These are phyloP conservation scores for Populus hybrid DNA, from an alignment of 441 rosid genomes.

Conservation along the genomic window DNA sequence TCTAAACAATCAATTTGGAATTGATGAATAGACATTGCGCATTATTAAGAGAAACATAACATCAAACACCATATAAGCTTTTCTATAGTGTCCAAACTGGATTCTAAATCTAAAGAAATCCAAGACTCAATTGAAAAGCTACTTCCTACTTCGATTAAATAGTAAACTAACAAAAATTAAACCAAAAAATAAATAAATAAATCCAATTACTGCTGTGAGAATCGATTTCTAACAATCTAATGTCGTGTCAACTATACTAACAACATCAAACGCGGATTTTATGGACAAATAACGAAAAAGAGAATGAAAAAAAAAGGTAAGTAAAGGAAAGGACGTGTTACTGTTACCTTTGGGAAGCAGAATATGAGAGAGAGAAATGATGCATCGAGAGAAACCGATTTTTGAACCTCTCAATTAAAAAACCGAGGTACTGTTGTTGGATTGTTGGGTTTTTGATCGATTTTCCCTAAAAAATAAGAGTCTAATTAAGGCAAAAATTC, in stretches of 20 bases:
- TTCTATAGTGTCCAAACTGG: background rate
- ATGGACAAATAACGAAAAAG: background rate
- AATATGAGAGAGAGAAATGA: background rate
- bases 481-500: background rate
- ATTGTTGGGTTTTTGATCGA: constrained; percentile 7
- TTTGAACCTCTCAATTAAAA: background rate
- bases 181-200: background rate
- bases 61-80: background rate
- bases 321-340: background rate
- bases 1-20: background rate
- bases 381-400: background rate
- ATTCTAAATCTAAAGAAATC: background rate
- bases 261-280: background rate
- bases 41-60: background rate
- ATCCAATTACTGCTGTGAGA: background rate
- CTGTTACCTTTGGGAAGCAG: background rate
- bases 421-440: background rate
- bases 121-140: background rate
- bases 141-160: background rate
- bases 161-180: background rate
- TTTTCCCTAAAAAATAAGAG: background rate
- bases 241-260: background rate
- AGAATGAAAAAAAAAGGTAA: no score
- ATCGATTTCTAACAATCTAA: background rate
- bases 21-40: background rate